phyloP scores from a whole-genome alignment of 2,329 filamentous ascomycete species.

The Emergomyces orientalis region DNA sequence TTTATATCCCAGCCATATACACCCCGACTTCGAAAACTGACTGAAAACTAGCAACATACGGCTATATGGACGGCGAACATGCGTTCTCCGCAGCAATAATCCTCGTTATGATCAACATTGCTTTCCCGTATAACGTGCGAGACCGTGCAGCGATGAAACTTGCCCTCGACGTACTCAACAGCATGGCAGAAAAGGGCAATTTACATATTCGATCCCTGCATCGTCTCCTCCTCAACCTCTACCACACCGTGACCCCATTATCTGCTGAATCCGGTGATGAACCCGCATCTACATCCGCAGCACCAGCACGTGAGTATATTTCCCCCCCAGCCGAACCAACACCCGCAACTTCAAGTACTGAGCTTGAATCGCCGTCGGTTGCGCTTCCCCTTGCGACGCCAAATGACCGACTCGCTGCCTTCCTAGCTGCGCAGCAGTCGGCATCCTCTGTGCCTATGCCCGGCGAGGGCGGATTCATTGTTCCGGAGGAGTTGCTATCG shows the following conservation, averaged over 20 bases:
- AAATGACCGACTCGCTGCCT: slow-evolving; percentile 3
- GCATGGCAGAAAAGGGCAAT: slow-evolving; percentile 47
- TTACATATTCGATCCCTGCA: slow-evolving; percentile 39
- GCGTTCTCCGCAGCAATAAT: slow-evolving; percentile 47
- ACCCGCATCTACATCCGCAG: slow-evolving; percentile 5
- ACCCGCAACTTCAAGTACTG: neutral
- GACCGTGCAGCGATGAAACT: slow-evolving; percentile 40
- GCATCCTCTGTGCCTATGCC: neutral
- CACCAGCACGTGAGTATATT: slow-evolving; percentile 13
- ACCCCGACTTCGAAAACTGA: neutral
- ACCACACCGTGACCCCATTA: slow-evolving; percentile 22
- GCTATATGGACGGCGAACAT: slow-evolving; percentile 50
- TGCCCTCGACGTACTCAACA: slow-evolving; percentile 39
- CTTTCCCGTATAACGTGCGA: slow-evolving; percentile 40
- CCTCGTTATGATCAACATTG: slow-evolving; percentile 47
- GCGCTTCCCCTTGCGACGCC: slow-evolving; percentile 3
- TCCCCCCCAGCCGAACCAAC: slow-evolving; percentile 10
- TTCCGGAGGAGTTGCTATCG: slow-evolving; percentile 16
- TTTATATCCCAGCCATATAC: neutral
- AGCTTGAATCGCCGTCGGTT: slow-evolving; percentile 9
- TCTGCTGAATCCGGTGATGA: slow-evolving; percentile 8
- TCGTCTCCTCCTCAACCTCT: slow-evolving; percentile 31
- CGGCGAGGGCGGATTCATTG: slow-evolving; percentile 1
- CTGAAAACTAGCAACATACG: slow-evolving; percentile 40
- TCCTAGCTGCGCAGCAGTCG: slow-evolving; percentile 7